These are phyloP conservation scores for Heterobasidion parviporum DNA, from an alignment of 1,284 basidiomycete species.

Conservation along the genomic window DNA sequence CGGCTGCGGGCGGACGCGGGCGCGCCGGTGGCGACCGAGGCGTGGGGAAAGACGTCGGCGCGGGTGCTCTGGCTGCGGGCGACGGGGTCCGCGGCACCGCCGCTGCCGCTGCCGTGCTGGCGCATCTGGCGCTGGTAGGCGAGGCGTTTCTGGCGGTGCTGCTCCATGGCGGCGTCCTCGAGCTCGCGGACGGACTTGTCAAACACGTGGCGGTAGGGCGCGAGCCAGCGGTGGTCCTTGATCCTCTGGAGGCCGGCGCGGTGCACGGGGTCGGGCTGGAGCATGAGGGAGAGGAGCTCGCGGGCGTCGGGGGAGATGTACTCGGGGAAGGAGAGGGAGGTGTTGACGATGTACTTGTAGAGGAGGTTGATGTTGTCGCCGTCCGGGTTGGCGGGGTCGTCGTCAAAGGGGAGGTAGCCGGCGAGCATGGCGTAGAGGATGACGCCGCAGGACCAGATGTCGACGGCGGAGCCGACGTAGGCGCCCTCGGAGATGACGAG, in stretches of 20 bases:
- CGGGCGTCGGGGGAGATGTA: constrained; percentile 80
- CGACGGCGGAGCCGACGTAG: constrained; percentile 97
- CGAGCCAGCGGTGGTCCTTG: constrained; percentile 84
- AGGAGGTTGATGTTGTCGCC: constrained; percentile 99
- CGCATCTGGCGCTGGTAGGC: constrained; percentile 74
- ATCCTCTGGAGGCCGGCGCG: constrained; percentile 71
- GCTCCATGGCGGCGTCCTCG: constrained; percentile 74
- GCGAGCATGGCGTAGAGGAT: constrained; percentile 99
- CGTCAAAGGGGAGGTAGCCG: constrained; percentile 99
- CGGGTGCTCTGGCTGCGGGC: constrained; percentile 37
- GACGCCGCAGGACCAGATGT: constrained; percentile 99
- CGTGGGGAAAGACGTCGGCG: constrained; percentile 29
- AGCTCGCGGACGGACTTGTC: constrained; percentile 69
- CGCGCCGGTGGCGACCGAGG: constrained; percentile 16
- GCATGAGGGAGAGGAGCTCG: constrained; percentile 74
- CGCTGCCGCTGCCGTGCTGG: constrained; percentile 19
- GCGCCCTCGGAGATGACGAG: constrained; percentile 98
- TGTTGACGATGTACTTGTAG: constrained; percentile 99
- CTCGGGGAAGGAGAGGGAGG: constrained; percentile 89
- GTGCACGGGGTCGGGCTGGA: constrained; percentile 73
- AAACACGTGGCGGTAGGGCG: constrained; percentile 58
- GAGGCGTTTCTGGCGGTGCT: constrained; percentile 76
- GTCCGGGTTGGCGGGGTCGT: constrained; percentile 97
- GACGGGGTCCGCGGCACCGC: constrained; percentile 23
- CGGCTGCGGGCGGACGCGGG: constrained; percentile 23